Evolutionary conservation across 495 filamentous ascomycete genomes (phyloP), one percentile per base, ranked within the genome.

Genomic region (Penicillium fimorum): DNA sequence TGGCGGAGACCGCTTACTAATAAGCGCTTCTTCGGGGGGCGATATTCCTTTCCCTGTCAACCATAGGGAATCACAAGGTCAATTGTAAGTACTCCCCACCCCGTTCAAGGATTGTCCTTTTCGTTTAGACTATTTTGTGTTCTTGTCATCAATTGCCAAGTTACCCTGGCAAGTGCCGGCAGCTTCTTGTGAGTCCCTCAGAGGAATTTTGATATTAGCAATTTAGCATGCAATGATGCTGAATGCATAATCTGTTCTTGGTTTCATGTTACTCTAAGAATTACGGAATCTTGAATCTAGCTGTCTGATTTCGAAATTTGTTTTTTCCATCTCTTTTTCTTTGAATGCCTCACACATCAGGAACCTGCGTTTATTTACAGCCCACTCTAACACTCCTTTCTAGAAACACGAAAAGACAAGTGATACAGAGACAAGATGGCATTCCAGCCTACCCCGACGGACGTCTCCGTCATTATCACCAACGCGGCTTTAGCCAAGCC

Each of bases 381-480:
- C 22, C 47, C 13, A 25, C 0, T 35, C 47, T 49, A 30, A 49
- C 32, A 9, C 3, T 49, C 3, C 30, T n/a, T 25, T 25, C 29
- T 37, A 49, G 51, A 45, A 44, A 45, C 9, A 25, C 27, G 0
- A 37, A n/a, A 18, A 38, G 15, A 27, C 8, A 45, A 13, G 30
- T 18, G 20, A 47, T n/a, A 47, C 17, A 43, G 20, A 50, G 18
- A 43, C 30, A 41, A 27, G 1, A 78, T 79, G 76, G 66, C 70
- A 43, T 79, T 73, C 43, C 73, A 76, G 61, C 76, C 81, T 58
- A 82, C 84, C 17, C 85, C 90, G 64, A 77, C 83, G 42, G 94
- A 97, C 72, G 81, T 98, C 32, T 88, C 92, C 57, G 83, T 97
- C 64, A 81, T 87, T 56, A 87, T 98, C 70, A 86, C 83, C 53